phyloP scores from a whole-genome alignment of 345 rosid genomes.

The Gossypioides kirkii region DNA sequence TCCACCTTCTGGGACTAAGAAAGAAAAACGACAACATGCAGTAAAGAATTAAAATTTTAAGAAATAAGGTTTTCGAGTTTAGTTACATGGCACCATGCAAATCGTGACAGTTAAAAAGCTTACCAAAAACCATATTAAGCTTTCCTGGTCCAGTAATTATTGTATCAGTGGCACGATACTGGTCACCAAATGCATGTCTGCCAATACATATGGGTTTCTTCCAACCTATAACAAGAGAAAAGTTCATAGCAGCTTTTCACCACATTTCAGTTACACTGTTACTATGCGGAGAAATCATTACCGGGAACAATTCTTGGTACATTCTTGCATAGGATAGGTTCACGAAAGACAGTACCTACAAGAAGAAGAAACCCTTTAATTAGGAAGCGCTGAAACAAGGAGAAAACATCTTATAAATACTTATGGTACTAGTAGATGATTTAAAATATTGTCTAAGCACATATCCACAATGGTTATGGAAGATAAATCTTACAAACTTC shows the following conservation, averaged over 20 bases:
- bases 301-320: constrained; percentile 90
- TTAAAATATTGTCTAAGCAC: not conserved
- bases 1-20: constrained; percentile 73
- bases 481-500: not conserved
- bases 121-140: constrained; percentile 89
- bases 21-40: not conserved
- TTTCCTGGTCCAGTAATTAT: constrained; percentile 83
- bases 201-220: constrained; percentile 95
- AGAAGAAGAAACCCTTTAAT: constrained; percentile 21
- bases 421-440: not conserved
- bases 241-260: constrained; percentile 3
- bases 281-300: constrained; percentile 25
- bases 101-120: constrained; percentile 28
- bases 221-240: constrained; percentile 57
- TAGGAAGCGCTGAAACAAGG: constrained; percentile 8
- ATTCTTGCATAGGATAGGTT: constrained; percentile 84
- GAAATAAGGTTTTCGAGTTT: constrained; percentile 6
- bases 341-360: constrained; percentile 92
- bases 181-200: constrained; percentile 99
- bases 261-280: constrained; percentile 3
- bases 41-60: not conserved
- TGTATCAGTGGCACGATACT: constrained; percentile 83
- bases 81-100: constrained; percentile 4
- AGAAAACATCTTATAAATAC: not conserved
- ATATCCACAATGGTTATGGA: not conserved